Percentiles rank a stretch among this genome's conserved stretches.
Conservation (phyloP, 352 stramenopile genomes). For the Globisporangium solare region DNA sequence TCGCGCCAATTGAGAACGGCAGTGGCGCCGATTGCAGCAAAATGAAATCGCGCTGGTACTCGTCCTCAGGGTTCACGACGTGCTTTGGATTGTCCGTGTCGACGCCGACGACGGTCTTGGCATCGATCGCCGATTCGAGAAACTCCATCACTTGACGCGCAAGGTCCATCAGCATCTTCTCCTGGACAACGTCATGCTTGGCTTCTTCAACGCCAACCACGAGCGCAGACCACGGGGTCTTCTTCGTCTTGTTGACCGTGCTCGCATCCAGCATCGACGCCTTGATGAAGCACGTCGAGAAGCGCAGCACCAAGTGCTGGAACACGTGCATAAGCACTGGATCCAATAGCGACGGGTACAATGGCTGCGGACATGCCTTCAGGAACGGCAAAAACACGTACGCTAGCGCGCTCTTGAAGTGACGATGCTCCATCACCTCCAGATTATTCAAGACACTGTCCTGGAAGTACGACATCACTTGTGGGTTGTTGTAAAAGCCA, state of each 20-base stretch:
- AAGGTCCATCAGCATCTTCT: constrained; percentile 75
- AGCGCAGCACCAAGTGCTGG: constrained; percentile 52
- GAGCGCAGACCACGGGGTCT: constrained; percentile 42
- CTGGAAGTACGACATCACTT: constrained; percentile 39
- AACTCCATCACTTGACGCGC: constrained; percentile 67
- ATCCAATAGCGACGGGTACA: constrained; percentile 58
- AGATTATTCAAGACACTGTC: constrained; percentile 64
- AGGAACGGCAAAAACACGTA: constrained; percentile 72
- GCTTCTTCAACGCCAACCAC: constrained; percentile 62
- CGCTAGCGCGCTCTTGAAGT: constrained; percentile 61
- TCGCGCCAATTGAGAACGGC: constrained; percentile 39
- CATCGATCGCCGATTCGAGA: constrained; percentile 62
- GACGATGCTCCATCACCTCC: constrained; percentile 65
- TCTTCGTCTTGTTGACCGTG: constrained; percentile 15
- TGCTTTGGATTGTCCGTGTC: constrained; percentile 78
- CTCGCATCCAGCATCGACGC: constrained; percentile 6
- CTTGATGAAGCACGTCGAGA: constrained; percentile 34
- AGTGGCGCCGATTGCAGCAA: constrained; percentile 38
- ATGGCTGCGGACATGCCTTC: constrained; percentile 53
- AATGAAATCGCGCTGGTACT: constrained; percentile 57
- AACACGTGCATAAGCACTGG: constrained; percentile 52
- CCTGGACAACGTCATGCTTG: constrained; percentile 60
- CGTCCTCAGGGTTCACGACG: constrained; percentile 55
- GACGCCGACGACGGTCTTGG: constrained; percentile 64
- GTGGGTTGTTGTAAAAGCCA: constrained; percentile 48